Base-by-base conservation (phyloP, 1,139 yeast species). In the Geotrichum carabidarum region DNA sequence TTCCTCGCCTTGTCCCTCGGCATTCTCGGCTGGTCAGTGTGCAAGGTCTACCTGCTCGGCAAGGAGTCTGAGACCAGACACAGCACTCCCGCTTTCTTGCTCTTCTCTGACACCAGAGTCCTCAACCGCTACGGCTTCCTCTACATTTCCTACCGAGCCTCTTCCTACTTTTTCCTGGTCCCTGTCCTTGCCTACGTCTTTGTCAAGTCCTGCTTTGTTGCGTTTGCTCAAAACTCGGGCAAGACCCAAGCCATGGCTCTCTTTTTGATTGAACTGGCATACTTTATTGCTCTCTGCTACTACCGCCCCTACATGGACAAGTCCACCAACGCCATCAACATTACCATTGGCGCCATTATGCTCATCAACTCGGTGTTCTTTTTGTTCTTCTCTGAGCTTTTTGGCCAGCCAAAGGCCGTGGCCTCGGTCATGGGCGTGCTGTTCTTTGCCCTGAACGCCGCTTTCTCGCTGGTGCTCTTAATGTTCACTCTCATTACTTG, bases 361-460 rank as follows among this genome's bases (percentile, higher is more conserved):
- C 78, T 89, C 48, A 71, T 91, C 63, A 93, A 93, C 70, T 84
- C 96, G 0, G 71, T 90, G 56, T 86, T 93, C 75, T 90, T 88
- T 71, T 72, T 89, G 75, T 91, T 93, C 74, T 93, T 89, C 75
- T 87, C 96, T 34, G 83, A 86, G 65, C 75, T 93, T 57, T 89
- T 91, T 73, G 78, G 79, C 44, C 95, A 90, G 71, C 96, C 97
- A 4, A 83, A 82, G 48, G 84, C 87, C 52, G 98, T 91, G 41
- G 83, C 94, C 1, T 87, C 97, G 0, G 85, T 93, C 53, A 90
- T 93, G 85, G 99, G 96, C 0, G 83, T 93, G 57, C 84, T 93
- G 27, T 84, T 88, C 68, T 93, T 93, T 67, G 78, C 93, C 43
- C 71, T 93, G 65, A 93, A 93, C 70, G 98, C 98, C 0, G 86